Base-by-base conservation (phyloP, 169 alveolate genomes). In the Toxoplasma gondii region DNA sequence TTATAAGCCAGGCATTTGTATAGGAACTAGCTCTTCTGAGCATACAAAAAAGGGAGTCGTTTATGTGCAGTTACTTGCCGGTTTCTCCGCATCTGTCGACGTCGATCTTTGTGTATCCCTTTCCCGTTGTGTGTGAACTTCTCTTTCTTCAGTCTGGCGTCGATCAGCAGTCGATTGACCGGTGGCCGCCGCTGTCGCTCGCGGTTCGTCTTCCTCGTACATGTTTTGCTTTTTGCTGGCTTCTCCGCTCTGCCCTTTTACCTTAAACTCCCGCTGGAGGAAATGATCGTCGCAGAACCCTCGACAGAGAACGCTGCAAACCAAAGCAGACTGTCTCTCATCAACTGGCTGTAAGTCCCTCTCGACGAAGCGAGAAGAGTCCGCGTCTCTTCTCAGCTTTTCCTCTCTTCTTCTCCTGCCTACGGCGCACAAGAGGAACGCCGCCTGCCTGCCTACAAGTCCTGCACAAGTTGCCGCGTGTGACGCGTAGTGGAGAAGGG, bases 311-410 rank as follows among this genome's bases (percentile, higher is more conserved):
- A 90, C 74, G 87, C 93, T n/a, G 45, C 39, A 10, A 41, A n/a
- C 80, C 87, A 70, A 27, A 44, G 80, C 54, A 36, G 82, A 49
- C 93, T 36, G 9, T 0, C 58, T 31, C 88, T 90, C 74, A 12
- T 90, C 80, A 27, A 36, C 0, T 90, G 93, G 93, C 43, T 90
- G 93, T 90, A 69, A 88, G 93, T 0, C 29, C 44, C 24, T 34
- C 16, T 19, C 39, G 39, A 17, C 31, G 87, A 31, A 34, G 78
- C n/a, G 78, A 64, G 78, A 27, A 64, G 78, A 64, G 78, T n/a
- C n/a, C 58, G 12, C 58, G 58, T 12, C 58, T 49, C 58, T 12
- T 49, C 58, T 49, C 58, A 49, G 58, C 22, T 12, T 12, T 49
- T 49, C 22, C 12, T 4, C 58, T 12, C 58, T 12, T 4, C 4